phyloP scores from a whole-genome alignment of 108 stramenopile genomes.

The Pseudonitzschia multistriata region DNA sequence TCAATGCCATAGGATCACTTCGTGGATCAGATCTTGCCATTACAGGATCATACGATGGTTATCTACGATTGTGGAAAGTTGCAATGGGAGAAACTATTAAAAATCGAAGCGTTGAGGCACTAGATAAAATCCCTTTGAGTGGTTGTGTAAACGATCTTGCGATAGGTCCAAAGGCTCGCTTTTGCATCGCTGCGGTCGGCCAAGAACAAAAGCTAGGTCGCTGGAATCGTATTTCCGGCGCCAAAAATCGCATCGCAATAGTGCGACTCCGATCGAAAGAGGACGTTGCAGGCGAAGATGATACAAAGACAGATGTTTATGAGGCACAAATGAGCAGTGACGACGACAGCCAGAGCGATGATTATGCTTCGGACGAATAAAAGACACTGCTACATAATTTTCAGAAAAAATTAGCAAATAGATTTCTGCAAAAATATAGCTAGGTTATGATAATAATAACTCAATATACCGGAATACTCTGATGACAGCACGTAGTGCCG shows the following conservation, averaged over 20 bases:
- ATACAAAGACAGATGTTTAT: slow-evolving; percentile 12
- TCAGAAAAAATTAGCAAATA: background rate
- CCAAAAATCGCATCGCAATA: slow-evolving; percentile 84
- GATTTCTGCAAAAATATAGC: background rate
- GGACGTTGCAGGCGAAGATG: slow-evolving; percentile 30
- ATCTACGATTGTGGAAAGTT: slow-evolving; percentile 83
- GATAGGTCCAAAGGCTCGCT: slow-evolving; percentile 74
- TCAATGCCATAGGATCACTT: slow-evolving; percentile 50
- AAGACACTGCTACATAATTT: background rate
- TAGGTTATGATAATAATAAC: background rate
- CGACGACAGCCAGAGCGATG: background rate
- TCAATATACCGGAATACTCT: slow-evolving; percentile 3
- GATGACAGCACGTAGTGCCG: background rate
- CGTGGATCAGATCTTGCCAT: slow-evolving; percentile 73
- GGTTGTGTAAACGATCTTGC: slow-evolving; percentile 86
- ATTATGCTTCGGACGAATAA: slow-evolving; percentile 10
- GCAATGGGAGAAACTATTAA: slow-evolving; percentile 49
- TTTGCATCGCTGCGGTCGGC: slow-evolving; percentile 79
- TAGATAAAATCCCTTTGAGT: slow-evolving; percentile 56
- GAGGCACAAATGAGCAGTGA: background rate
- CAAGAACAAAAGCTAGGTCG: slow-evolving; percentile 87
- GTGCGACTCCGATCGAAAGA: slow-evolving; percentile 45
- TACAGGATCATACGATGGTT: slow-evolving; percentile 88
- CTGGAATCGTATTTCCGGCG: slow-evolving; percentile 77
- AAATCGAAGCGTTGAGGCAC: slow-evolving; percentile 49